Percentiles rank a stretch among this genome's conserved stretches.
Evolutionary conservation across 176 grass and related monocot genomes (phyloP).

Genomic region (barley (Hordeum vulgare)): DNA sequence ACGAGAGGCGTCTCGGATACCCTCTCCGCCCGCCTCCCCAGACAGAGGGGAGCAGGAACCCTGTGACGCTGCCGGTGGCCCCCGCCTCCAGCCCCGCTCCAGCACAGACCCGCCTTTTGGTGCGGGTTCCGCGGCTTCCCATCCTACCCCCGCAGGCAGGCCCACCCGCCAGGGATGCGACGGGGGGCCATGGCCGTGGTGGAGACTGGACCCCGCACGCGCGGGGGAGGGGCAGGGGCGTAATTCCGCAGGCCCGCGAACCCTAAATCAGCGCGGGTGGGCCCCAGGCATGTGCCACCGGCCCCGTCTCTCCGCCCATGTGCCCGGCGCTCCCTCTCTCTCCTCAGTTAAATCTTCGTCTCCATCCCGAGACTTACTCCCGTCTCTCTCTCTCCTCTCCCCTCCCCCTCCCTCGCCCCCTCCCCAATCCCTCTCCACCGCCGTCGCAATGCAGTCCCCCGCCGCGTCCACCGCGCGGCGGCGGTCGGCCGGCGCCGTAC

Average conservation of each 20-base stretch:
- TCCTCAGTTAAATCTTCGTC: slow-evolving; percentile 26
- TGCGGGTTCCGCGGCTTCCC: background rate
- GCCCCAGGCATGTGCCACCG: slow-evolving; percentile 41
- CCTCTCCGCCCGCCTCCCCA: background rate
- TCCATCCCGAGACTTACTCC: slow-evolving; percentile 1
- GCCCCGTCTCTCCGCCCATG: slow-evolving; percentile 18
- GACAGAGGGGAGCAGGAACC: background rate
- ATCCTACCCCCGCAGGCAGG: background rate
- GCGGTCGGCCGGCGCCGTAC: background rate
- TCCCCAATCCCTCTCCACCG: background rate
- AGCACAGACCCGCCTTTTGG: slow-evolving; percentile 19
- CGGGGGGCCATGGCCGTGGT: background rate
- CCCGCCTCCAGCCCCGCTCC: slow-evolving; percentile 8
- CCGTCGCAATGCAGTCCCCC: slow-evolving; percentile 18
- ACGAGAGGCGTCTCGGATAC: slow-evolving; percentile 33
- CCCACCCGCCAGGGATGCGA: background rate
- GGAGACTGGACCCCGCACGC: background rate
- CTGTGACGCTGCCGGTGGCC: slow-evolving; percentile 2
- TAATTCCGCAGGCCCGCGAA: background rate
- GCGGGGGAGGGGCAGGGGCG: background rate
- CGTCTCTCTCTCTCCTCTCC: background rate
- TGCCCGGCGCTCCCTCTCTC: slow-evolving; percentile 26
- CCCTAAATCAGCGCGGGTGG: slow-evolving; percentile 19
- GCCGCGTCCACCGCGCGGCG: slow-evolving; percentile 1
- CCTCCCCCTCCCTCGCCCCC: background rate